Conservation (phyloP, 2,329 filamentous ascomycete species). For the Botrytis fragariae region DNA sequence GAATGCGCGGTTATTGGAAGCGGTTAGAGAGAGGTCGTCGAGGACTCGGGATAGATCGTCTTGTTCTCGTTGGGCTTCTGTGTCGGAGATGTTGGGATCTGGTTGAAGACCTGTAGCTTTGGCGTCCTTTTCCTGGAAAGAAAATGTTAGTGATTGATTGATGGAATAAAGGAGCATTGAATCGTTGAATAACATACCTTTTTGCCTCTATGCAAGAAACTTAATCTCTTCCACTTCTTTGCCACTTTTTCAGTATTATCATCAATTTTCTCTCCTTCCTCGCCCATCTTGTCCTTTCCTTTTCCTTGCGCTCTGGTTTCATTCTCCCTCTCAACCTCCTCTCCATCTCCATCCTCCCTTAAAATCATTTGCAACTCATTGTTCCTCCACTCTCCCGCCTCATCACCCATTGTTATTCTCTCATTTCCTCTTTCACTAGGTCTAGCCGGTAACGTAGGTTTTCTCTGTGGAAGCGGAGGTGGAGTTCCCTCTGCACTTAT, state of each 20-base stretch:
- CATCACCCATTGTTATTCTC: not conserved
- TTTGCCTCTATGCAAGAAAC: constrained; percentile 38
- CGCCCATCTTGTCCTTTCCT: constrained; percentile 32
- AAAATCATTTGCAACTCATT: constrained; percentile 41
- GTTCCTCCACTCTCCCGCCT: constrained; percentile 30
- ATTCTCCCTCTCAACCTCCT: constrained; percentile 31
- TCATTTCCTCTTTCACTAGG: constrained; percentile 1
- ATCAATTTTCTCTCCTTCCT: constrained; percentile 32
- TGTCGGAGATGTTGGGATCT: constrained; percentile 40
- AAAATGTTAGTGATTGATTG: constrained; percentile 31
- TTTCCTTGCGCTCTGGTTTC: constrained; percentile 45
- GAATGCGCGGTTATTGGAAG: constrained; percentile 82
- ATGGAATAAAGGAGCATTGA: not conserved
- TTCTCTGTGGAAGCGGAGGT: constrained; percentile 50
- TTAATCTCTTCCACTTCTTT: constrained; percentile 43
- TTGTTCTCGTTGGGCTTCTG: constrained; percentile 53
- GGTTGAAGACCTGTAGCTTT: constrained; percentile 39
- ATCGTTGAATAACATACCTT: constrained; percentile 29
- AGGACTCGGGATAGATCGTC: constrained; percentile 76
- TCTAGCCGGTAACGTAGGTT: constrained; percentile 20
- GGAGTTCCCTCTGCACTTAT: constrained; percentile 48
- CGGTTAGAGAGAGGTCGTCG: constrained; percentile 78
- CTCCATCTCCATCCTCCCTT: constrained; percentile 47
- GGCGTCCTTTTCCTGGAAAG: constrained; percentile 41
- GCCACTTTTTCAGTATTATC: constrained; percentile 35